Base-by-base conservation (phyloP, 257 asterid genomes). In the Gentiana straminea region DNA sequence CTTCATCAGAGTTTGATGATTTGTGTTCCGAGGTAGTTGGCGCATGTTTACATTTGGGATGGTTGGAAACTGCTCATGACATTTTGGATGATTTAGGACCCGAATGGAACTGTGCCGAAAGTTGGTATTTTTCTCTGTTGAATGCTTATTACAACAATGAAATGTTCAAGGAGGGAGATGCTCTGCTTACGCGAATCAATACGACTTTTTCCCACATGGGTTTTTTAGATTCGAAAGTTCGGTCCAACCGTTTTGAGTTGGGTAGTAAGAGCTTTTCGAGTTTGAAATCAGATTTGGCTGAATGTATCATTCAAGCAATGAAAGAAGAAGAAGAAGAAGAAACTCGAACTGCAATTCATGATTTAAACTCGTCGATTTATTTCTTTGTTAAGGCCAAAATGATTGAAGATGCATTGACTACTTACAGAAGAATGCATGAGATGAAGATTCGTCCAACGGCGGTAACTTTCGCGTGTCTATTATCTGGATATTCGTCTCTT, bases 21-120 rank as follows among this genome's bases (percentile, higher is more conserved):
- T 54, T 81, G 10, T 81, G 75, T 68, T 62, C 74, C 41, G 81
- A 71, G 73, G 83, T 82, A 37, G 64, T 84, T 60, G 78, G 72
- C 41, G 81, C 93, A 38, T 87, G 89, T 63, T 70, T 87, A 51
- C 47, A 72, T 64, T 41, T 87, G 81, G 92, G 86, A 39, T 87
- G 96, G 95, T 81, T 84, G 37, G 90, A 84, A 68, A 82, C 89
- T 55, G 96, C 98, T 62, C 98, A 91, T 65, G 96, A 91, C 78
- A 75, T 87, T 64, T 58, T 91, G 73, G 98, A 91, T 46, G 98
- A 91, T 56, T 71, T 81, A 73, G 82, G 73, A 67, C 69, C 62
- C 12, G 84, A 69, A 46, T 80, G 82, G 51, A 74, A 58, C 44
- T 64, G 67, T 1, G 61, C 59, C 50, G 65, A 51, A 65, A 46